Conservation (phyloP, 768 basidiomycete genomes). For the Pisolithus microcarpus region DNA sequence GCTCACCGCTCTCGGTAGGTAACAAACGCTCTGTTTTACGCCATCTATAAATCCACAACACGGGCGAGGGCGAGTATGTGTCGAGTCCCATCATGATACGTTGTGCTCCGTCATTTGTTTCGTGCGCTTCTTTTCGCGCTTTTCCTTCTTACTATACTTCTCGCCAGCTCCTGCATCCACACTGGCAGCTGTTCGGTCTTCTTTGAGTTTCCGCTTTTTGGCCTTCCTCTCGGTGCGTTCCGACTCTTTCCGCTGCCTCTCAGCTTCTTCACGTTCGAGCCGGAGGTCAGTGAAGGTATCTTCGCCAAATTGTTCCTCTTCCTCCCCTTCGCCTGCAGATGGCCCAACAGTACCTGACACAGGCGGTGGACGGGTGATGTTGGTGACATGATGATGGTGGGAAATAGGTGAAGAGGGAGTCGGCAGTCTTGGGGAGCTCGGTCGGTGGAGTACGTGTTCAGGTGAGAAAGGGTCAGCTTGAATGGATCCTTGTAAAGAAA, state of each 20-base stretch:
- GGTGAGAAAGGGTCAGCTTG: slow-evolving; percentile 70
- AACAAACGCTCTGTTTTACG: not conserved
- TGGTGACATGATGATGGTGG: not conserved
- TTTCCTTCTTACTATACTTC: slow-evolving; percentile 11
- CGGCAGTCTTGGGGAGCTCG: slow-evolving; percentile 13
- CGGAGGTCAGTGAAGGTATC: slow-evolving; percentile 27
- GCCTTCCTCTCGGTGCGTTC: slow-evolving; percentile 23
- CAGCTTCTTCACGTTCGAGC: slow-evolving; percentile 15
- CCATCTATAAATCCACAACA: not conserved
- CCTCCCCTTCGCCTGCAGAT: slow-evolving; percentile 2
- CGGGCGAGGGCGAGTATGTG: not conserved
- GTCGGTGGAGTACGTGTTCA: slow-evolving; percentile 38
- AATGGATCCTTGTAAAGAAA: slow-evolving; percentile 81
- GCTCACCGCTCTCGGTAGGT: not conserved
- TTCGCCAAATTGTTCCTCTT: slow-evolving; percentile 21
- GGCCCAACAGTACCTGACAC: slow-evolving; percentile 9
- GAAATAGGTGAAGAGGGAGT: slow-evolving; percentile 1
- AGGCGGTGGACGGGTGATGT: not conserved
- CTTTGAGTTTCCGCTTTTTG: slow-evolving; percentile 26
- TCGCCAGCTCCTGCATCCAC: slow-evolving; percentile 7
- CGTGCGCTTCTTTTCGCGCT: slow-evolving; percentile 19
- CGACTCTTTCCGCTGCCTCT: slow-evolving; percentile 21
- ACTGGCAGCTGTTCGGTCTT: slow-evolving; percentile 7
- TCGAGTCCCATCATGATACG: not conserved
- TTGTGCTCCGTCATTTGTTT: not conserved